Conservation (phyloP, 805 yeast genomes). For the Kluyveromyces nonfermentans region DNA sequence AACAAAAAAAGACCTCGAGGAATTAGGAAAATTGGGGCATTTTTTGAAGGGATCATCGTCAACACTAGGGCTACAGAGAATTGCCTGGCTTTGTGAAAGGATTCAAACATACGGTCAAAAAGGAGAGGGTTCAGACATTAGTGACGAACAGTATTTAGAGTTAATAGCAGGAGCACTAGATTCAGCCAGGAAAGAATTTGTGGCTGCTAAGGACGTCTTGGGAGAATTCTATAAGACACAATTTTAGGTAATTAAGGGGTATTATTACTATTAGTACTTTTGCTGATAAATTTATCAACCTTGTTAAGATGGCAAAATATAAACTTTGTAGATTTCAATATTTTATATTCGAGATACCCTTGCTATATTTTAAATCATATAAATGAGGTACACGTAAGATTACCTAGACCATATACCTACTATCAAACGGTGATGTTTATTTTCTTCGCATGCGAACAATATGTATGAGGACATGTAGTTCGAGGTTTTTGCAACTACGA, state of each 20-base stretch:
- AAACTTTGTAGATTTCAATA: too few species aligned
- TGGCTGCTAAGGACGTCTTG: slow-evolving; percentile 36
- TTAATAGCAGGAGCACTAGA: slow-evolving; percentile 38
- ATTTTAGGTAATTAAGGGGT: slow-evolving; percentile 6
- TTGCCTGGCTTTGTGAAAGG: slow-evolving; percentile 82
- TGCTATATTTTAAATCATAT: too few species aligned
- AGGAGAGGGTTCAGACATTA: slow-evolving; percentile 29
- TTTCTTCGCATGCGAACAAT: too few species aligned
- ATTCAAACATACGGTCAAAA: slow-evolving; percentile 77
- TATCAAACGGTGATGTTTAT: too few species aligned
- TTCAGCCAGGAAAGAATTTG: slow-evolving; percentile 41
- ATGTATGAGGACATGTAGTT: too few species aligned
- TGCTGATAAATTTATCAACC: too few species aligned
- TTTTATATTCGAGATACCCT: too few species aligned
- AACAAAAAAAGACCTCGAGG: slow-evolving; percentile 37
- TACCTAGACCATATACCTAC: too few species aligned
- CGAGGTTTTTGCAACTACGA: too few species aligned
- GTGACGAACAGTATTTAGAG: slow-evolving; percentile 34
- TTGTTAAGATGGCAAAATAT: too few species aligned
- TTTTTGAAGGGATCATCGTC: slow-evolving; percentile 94
- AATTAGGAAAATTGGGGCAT: slow-evolving; percentile 75
- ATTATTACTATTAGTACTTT: too few species aligned
- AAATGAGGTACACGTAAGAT: too few species aligned
- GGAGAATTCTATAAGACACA: slow-evolving; percentile 37
- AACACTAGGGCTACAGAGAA: slow-evolving; percentile 74